Conservation (phyloP, 805 yeast genomes). For the Yarrowia keelungensis region DNA sequence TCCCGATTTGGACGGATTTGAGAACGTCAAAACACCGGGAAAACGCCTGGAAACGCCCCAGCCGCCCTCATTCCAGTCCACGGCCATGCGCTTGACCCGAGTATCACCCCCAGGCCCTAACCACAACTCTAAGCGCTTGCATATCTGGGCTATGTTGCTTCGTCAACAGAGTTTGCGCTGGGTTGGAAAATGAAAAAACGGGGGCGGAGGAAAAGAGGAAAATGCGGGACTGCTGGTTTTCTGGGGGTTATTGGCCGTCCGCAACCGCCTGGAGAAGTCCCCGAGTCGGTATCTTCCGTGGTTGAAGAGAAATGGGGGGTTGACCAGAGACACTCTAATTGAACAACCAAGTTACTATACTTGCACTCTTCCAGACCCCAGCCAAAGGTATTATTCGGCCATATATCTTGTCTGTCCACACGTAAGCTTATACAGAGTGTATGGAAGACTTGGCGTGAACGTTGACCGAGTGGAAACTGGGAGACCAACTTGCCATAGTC, state of each 20-base stretch:
- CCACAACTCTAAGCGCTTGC: slow-evolving; percentile 11
- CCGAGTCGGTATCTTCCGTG: too few species aligned
- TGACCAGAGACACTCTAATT: too few species aligned
- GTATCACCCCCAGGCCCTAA: not conserved
- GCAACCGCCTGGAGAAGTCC: too few species aligned
- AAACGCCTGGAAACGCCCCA: not conserved
- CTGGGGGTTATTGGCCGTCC: too few species aligned
- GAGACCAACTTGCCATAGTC: not conserved
- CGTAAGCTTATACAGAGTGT: slow-evolving; percentile 31
- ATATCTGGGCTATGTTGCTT: slow-evolving; percentile 28
- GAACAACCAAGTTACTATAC: too few species aligned
- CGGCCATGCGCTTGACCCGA: not conserved
- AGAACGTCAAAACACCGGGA: not conserved
- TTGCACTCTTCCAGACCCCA: not conserved
- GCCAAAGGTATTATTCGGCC: not conserved
- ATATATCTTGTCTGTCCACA: not conserved
- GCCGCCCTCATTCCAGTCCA: slow-evolving; percentile 2
- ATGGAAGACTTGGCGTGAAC: slow-evolving; percentile 26
- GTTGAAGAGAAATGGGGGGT: too few species aligned
- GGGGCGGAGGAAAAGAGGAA: too few species aligned
- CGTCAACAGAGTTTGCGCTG: slow-evolving; percentile 7
- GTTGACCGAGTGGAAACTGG: not conserved
- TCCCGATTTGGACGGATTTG: not conserved
- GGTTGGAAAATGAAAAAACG: too few species aligned
- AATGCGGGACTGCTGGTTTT: not conserved